These are phyloP conservation scores for Geum urbanum DNA, from an alignment of 306 rosid species.

Conservation along the genomic window DNA sequence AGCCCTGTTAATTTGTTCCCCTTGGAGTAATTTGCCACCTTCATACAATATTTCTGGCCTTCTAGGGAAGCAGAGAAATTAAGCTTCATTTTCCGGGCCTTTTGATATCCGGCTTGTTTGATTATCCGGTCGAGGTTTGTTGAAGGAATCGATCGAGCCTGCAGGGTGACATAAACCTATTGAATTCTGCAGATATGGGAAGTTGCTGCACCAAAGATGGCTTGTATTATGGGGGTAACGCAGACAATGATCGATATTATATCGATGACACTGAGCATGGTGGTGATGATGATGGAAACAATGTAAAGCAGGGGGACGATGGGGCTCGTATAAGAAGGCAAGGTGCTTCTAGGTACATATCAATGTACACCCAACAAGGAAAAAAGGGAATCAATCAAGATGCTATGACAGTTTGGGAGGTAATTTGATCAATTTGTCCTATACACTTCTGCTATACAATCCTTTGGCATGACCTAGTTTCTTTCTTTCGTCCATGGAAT, in stretches of 20 bases:
- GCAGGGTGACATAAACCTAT: neutral
- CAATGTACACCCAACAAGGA: slow-evolving; percentile 80
- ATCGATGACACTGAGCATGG: slow-evolving; percentile 28
- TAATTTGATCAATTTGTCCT: slow-evolving; percentile 17
- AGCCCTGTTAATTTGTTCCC: neutral
- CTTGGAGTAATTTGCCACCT: neutral
- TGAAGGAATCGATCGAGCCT: neutral
- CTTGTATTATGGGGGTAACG: slow-evolving; percentile 20
- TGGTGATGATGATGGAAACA: slow-evolving; percentile 26
- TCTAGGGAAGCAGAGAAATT: neutral
- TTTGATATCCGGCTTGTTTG: neutral
- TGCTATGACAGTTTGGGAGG: slow-evolving; percentile 91
- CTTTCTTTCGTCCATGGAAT: neutral
- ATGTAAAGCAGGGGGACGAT: slow-evolving; percentile 21
- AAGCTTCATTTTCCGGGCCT: neutral
- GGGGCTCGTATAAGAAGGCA: slow-evolving; percentile 46
- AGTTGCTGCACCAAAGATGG: slow-evolving; percentile 47
- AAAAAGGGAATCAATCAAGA: slow-evolving; percentile 86
- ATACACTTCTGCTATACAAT: neutral
- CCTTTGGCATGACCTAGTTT: neutral
- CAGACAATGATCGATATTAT: slow-evolving; percentile 26
- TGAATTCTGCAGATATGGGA: slow-evolving; percentile 51
- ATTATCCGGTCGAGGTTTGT: slow-evolving; percentile 26
- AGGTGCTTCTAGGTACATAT: slow-evolving; percentile 49
- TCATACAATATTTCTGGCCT: neutral